Percentiles rank a stretch among this genome's conserved stretches.
phyloP scores from a whole-genome alignment of 2,329 filamentous ascomycete genomes.

The Colletotrichum cordylinicola region DNA sequence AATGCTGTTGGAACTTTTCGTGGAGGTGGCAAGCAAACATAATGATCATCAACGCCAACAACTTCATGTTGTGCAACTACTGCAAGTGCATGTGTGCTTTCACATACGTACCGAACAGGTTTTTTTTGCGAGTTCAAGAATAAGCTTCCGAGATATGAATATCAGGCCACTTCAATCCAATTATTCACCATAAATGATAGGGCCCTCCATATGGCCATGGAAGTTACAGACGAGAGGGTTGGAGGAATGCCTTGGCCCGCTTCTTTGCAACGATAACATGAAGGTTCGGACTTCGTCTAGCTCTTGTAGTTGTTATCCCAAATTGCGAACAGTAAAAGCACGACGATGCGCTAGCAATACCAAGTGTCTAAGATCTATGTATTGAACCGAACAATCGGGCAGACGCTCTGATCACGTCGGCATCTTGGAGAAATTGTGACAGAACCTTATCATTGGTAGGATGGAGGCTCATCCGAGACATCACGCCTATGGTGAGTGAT shows the following conservation, averaged over 20 bases:
- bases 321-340: neutral
- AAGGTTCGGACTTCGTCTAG: neutral
- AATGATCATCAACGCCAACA: neutral
- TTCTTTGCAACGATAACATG: neutral
- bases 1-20: neutral
- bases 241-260: neutral
- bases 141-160: neutral
- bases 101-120: neutral
- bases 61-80: neutral
- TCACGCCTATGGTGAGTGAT: neutral
- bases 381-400: neutral
- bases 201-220: neutral
- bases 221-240: neutral
- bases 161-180: neutral
- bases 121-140: neutral
- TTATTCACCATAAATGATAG: accelerated
- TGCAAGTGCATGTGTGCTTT: neutral
- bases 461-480: neutral
- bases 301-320: neutral
- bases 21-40: neutral
- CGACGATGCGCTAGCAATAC: neutral
- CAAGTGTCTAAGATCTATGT: neutral
- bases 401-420: neutral
- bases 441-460: neutral
- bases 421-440: neutral